These are phyloP conservation scores for Nothopassalora personata DNA, from an alignment of 2,329 filamentous ascomycete genomes.

Conservation along the genomic window DNA sequence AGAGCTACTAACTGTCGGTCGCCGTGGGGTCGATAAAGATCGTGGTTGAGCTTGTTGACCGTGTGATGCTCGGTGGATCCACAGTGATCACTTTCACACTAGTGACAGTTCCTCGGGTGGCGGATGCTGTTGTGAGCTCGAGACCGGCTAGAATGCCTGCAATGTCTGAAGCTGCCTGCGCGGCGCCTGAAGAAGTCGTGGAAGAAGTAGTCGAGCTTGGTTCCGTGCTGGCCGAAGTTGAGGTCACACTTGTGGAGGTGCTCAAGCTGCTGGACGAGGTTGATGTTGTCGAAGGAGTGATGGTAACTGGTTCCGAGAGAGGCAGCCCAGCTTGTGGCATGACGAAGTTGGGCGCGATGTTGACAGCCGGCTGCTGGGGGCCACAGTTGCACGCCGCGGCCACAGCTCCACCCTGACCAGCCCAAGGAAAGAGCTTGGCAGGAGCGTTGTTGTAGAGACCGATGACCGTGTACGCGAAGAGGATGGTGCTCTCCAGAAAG, in stretches of 20 bases:
- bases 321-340: slow-evolving; percentile 17
- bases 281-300: slow-evolving; percentile 3
- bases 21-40: slow-evolving; percentile 9
- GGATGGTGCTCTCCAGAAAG: slow-evolving; percentile 31
- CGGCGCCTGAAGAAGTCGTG: slow-evolving; percentile 9
- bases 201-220: slow-evolving; percentile 8
- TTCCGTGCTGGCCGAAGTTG: slow-evolving; percentile 6
- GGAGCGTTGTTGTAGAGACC: slow-evolving; percentile 35
- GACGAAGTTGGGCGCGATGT: slow-evolving; percentile 32
- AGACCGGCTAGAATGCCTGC: slow-evolving; percentile 15
- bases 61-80: slow-evolving; percentile 10
- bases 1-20: not conserved
- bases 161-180: slow-evolving; percentile 17
- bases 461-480: slow-evolving; percentile 36
- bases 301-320: slow-evolving; percentile 7
- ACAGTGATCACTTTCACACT: slow-evolving; percentile 19
- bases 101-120: slow-evolving; percentile 18
- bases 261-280: slow-evolving; percentile 1
- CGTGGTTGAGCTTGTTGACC: slow-evolving; percentile 8
- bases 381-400: slow-evolving; percentile 16
- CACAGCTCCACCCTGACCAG: slow-evolving; percentile 9
- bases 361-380: slow-evolving; percentile 25
- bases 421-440: slow-evolving; percentile 23
- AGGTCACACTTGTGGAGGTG: slow-evolving; percentile 3
- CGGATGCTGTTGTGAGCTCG: slow-evolving; percentile 8